Conservation (phyloP, 495 filamentous ascomycete species). For the Pseudevernia furfuracea region DNA sequence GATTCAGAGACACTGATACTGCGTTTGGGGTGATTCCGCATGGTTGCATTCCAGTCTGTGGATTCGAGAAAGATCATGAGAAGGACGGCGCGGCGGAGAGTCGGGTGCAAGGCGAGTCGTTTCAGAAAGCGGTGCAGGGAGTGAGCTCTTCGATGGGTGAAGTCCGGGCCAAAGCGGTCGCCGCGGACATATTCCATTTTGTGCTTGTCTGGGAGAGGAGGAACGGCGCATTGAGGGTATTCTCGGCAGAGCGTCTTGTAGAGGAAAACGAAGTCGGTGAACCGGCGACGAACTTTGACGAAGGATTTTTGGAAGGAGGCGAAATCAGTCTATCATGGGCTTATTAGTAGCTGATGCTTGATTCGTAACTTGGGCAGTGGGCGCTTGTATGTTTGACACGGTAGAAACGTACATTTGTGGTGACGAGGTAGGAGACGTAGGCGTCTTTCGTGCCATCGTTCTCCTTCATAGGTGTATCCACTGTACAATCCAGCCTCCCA, state of each 20-base stretch:
- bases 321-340: conserved; percentile 68
- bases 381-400: background rate
- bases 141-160: conserved; percentile 81
- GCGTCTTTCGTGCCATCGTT: conserved; percentile 96
- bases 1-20: conserved; percentile 48
- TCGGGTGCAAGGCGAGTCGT: conserved; percentile 78
- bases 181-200: conserved; percentile 97
- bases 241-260: conserved; percentile 82
- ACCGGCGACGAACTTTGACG: conserved; percentile 74
- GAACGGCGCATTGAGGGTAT: conserved; percentile 85
- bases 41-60: conserved; percentile 90
- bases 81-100: conserved; percentile 72
- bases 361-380: background rate
- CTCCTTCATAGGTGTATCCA: conserved; percentile 79
- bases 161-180: conserved; percentile 88
- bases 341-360: background rate
- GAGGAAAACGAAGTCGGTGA: conserved; percentile 95
- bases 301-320: conserved; percentile 76
- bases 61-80: conserved; percentile 87
- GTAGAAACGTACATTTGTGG: conserved; percentile 62
- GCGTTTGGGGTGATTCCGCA: conserved; percentile 66
- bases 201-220: conserved; percentile 94
- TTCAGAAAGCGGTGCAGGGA: conserved; percentile 88
- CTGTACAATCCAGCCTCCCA: conserved; percentile 77
- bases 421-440: conserved; percentile 90